A percentile compares a stretch with the other conserved stretches of the same genome.
Evolutionary conservation across 495 filamentous ascomycete species (phyloP).

Genomic region (Neurospora sp.): DNA sequence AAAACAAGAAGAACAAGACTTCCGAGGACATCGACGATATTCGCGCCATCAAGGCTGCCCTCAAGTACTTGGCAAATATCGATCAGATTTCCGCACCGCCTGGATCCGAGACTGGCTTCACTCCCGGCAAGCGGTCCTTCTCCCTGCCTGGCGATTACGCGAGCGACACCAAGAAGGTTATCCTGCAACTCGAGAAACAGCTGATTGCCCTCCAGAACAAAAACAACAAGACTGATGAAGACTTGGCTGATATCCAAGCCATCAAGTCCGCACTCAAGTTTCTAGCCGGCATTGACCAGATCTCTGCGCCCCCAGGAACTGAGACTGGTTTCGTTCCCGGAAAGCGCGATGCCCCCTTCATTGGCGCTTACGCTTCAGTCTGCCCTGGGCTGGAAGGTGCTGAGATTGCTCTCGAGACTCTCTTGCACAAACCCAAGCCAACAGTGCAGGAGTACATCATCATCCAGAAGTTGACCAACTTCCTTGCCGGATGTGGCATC

Average conservation of each 20-base stretch:
- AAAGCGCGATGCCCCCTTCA: background rate
- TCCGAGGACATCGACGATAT: conserved; percentile 14
- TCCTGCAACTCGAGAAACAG: conserved; percentile 7
- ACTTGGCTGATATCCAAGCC: conserved; percentile 4
- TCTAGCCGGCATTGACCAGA: conserved; percentile 3
- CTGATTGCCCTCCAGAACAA: conserved; percentile 12
- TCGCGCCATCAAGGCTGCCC: conserved; percentile 13
- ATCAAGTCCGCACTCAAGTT: conserved; percentile 1
- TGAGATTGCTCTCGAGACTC: conserved; percentile 9
- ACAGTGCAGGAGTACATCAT: conserved; percentile 16
- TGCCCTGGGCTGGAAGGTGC: conserved; percentile 15
- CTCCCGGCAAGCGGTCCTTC: conserved; percentile 15
- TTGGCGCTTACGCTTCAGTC: conserved; percentile 5
- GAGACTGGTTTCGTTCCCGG: conserved; percentile 4
- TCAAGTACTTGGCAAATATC: conserved; percentile 18
- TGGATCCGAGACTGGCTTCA: conserved; percentile 16
- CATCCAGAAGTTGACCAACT: conserved; percentile 20
- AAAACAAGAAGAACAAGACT: conserved; percentile 23
- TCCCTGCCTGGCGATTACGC: conserved; percentile 1
- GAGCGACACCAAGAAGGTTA: conserved; percentile 2
- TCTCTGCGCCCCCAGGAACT: conserved; percentile 6
- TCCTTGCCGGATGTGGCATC: conserved; percentile 29
- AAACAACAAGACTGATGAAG: conserved; percentile 8
- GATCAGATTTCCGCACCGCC: conserved; percentile 16
- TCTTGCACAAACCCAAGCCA: conserved; percentile 15